phyloP scores from a whole-genome alignment of 495 filamentous ascomycete species.

The Hypomontagnella monticulosa region DNA sequence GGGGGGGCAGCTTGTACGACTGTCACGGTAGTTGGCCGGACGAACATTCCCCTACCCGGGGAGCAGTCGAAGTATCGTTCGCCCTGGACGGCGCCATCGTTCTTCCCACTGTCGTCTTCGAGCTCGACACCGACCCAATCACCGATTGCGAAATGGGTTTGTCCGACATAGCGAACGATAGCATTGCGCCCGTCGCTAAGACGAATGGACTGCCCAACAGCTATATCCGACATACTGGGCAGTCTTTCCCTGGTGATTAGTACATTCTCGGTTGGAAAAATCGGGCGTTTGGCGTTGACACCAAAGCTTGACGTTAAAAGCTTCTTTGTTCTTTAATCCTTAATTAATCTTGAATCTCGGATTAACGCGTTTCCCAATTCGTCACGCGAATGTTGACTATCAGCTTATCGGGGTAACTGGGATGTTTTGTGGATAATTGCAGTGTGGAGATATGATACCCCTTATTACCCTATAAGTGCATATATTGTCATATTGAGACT shows the following conservation, averaged over 20 bases:
- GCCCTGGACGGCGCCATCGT: conserved; percentile 91
- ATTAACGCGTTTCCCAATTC: conserved; percentile 26
- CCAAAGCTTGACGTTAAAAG: conserved; percentile 13
- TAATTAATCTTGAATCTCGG: conserved; percentile 13
- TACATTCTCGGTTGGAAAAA: conserved; percentile 32
- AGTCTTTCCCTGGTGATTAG: conserved; percentile 31
- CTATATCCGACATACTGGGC: conserved; percentile 54
- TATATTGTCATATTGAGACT: not conserved
- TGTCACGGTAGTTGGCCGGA: conserved; percentile 70
- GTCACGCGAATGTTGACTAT: conserved; percentile 42
- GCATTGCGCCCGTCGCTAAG: conserved; percentile 80
- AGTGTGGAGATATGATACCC: conserved; percentile 1
- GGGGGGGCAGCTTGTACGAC: conserved; percentile 66
- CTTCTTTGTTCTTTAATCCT: conserved; percentile 35
- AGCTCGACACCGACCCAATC: conserved; percentile 94
- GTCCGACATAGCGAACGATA: conserved; percentile 81
- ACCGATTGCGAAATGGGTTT: conserved; percentile 78
- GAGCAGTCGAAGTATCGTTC: conserved; percentile 90
- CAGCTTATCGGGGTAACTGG: conserved; percentile 6
- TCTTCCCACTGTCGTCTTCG: conserved; percentile 85
- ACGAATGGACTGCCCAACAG: conserved; percentile 63
- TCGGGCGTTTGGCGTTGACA: conserved; percentile 17
- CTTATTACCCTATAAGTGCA: not conserved
- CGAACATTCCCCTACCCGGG: conserved; percentile 86
- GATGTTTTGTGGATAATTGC: conserved; percentile 2